A percentile compares a stretch with the other conserved stretches of the same genome.
These are phyloP conservation scores for Fusarium azukiicola DNA, from an alignment of 2,329 filamentous ascomycete species.

Conservation along the genomic window DNA sequence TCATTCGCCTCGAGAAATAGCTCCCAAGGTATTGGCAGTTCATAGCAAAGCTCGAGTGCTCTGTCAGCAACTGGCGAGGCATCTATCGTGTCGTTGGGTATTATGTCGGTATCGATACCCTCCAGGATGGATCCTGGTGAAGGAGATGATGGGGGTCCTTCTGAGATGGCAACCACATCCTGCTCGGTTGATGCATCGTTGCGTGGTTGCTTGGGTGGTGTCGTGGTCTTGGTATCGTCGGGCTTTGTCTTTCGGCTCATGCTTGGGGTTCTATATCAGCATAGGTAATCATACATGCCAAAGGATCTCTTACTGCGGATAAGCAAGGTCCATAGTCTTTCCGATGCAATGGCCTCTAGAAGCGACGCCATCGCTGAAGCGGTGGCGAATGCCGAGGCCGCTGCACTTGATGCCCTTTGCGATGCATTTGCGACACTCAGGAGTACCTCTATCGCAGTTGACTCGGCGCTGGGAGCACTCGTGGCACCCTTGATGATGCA, in stretches of 20 bases:
- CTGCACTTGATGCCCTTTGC: constrained; percentile 31
- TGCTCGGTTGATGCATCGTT: neutral
- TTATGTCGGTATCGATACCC: neutral
- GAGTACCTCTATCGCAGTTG: neutral
- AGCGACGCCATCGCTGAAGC: constrained; percentile 34
- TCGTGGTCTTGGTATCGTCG: neutral
- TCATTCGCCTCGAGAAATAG: neutral
- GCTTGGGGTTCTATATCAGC: neutral
- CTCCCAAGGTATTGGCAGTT: neutral
- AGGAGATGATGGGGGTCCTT: neutral
- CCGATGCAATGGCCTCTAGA: constrained; percentile 31
- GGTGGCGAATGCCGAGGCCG: constrained; percentile 27
- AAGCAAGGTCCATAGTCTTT: constrained; percentile 23
- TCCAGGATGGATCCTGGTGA: neutral
- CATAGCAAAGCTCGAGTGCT: neutral
- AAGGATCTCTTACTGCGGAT: constrained; percentile 7
- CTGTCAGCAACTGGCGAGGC: neutral
- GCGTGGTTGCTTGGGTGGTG: neutral
- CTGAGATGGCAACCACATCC: neutral
- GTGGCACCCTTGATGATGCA: neutral
- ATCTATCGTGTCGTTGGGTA: neutral
- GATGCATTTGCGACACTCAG: constrained; percentile 23
- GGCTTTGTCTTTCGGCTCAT: neutral
- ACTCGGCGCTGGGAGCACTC: constrained; percentile 10
- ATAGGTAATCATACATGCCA: neutral